Base-by-base conservation (phyloP, 441 rosid genomes). In the Pelargonium australe region DNA sequence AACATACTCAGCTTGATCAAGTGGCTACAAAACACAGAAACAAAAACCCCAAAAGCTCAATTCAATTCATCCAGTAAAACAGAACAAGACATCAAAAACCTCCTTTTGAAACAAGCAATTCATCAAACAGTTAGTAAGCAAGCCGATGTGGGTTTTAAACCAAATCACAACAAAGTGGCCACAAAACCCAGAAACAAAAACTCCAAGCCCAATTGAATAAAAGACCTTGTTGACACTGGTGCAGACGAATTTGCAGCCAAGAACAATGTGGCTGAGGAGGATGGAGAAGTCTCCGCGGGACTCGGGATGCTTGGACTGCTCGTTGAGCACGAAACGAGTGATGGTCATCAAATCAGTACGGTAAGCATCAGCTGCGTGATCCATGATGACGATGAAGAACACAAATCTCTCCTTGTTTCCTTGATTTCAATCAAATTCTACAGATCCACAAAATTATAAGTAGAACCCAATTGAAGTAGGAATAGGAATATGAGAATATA, bases 171-270 rank as follows among this genome's bases (percentile, higher is more conserved):
- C 13, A 11, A 47, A 20, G 60, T 6, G 16, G 20, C 60, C 6
- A 53, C 60, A 55, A 53, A 53, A 53, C 58, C 58, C 58, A 53
- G 8, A 53, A n/a, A 53, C 58, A 20, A 4, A 55, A 55, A 19
- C 61, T 13, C 61, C 61, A 55, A 58, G 12, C 2, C 5, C 6
- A 13, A 41, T n/a, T n/a, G 5, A n/a, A 34, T 10, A 17, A 40
- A 6, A 34, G 40, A 34, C 99, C 98, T 95, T 95, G 81, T 80
- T 95, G 55, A 92, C 99, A 47, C 90, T 87, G 72, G 93, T 81
- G 85, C 99, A 95, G 71, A 95, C 98, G 81, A 91, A 95, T 80
- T 92, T 95, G 93, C 99, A 95, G 60, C 99, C 99, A 40, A 95
- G 85, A 75, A 92, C 99, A 81, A 95, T 95, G 87, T 95, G 88